Percentiles rank a stretch among this genome's conserved stretches.
phyloP scores from a whole-genome alignment of 2,329 filamentous ascomycete species.

The Cryphonectria naterciae region DNA sequence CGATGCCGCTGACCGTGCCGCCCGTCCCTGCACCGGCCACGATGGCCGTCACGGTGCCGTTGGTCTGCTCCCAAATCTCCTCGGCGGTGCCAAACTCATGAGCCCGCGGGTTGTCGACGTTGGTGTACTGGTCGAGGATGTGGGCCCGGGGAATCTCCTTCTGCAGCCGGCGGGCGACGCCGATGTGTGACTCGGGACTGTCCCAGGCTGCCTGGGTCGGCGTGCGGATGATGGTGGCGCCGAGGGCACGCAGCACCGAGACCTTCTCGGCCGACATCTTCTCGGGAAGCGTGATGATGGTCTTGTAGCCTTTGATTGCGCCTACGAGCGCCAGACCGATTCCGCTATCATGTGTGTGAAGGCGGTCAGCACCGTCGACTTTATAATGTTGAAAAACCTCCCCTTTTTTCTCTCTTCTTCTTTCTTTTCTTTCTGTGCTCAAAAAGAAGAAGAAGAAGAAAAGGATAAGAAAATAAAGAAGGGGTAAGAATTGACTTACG shows the following conservation, averaged over 20 bases:
- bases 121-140: conserved; percentile 95
- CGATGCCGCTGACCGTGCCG: conserved; percentile 90
- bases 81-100: conserved; percentile 94
- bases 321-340: conserved; percentile 93
- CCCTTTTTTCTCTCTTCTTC: background rate
- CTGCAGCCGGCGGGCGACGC: conserved; percentile 84
- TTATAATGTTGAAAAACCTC: conserved; percentile 35
- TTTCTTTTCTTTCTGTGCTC: too few relatives aligned
- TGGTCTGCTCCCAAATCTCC: conserved; percentile 93
- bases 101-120: conserved; percentile 86
- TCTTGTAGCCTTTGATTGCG: conserved; percentile 96
- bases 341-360: conserved; percentile 52
- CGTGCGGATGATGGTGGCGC: conserved; percentile 96
- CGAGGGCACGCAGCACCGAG: conserved; percentile 87
- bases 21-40: conserved; percentile 94
- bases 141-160: conserved; percentile 97
- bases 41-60: conserved; percentile 78
- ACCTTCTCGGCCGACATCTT: conserved; percentile 99
- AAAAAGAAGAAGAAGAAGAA: too few relatives aligned
- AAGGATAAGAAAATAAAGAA: too few relatives aligned
- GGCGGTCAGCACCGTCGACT: background rate
- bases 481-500: conserved; percentile 48
- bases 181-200: conserved; percentile 93
- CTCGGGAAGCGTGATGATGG: conserved; percentile 97
- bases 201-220: conserved; percentile 96